Evolutionary conservation across 192 early-diverging fungal genomes (phyloP), one percentile per base, ranked within the genome.

Genomic region (Phycomyces nitens): DNA sequence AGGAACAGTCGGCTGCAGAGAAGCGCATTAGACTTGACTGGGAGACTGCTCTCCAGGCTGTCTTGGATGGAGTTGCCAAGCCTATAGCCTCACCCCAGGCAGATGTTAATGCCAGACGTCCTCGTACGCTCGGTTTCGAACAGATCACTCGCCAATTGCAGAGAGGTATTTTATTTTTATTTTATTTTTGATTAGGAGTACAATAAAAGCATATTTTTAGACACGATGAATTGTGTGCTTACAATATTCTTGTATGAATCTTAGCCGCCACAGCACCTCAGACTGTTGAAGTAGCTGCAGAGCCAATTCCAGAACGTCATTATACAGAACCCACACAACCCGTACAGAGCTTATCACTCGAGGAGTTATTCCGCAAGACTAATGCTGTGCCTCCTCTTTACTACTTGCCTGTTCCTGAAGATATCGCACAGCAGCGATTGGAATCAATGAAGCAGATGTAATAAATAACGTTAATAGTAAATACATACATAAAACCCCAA

Each of bases 91-190:
- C 26, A 14, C 27, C 64, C 5, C 15, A 51, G 24, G 24, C n/a
- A 20, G 14, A 53, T 54, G 20, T 22, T 12, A 51, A 59, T 49
- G 23, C 6, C 9, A 60, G 56, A 49, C 53, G 44, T 27, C 29
- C 60, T 18, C 41, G 68, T 22, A 24, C 53, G 6, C 56, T 52
- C 23, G 68, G 68, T 2, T 51, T 75, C 34, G 73, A 66, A 16
- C 68, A 67, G 40, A 68, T 75, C 12, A 41, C 63, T n/a, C 59
- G 52, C 14, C 73, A 75, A 43, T 58, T 75, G 20, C 64, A 66
- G 29, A 58, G 55, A 66, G 64, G 62, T 52, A 60, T 23, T 47
- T 43, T 27, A 18, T 50, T 23, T 42, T 59, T 52, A 60, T 23
- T 47, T 43, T 27, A 18, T 50, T 23, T 42, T 59, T n/a, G n/a